Evolutionary conservation across 176 grass and related monocot genomes (phyloP), one percentile per base, ranked within the genome.

Genomic region (Oryza brachyantha): DNA sequence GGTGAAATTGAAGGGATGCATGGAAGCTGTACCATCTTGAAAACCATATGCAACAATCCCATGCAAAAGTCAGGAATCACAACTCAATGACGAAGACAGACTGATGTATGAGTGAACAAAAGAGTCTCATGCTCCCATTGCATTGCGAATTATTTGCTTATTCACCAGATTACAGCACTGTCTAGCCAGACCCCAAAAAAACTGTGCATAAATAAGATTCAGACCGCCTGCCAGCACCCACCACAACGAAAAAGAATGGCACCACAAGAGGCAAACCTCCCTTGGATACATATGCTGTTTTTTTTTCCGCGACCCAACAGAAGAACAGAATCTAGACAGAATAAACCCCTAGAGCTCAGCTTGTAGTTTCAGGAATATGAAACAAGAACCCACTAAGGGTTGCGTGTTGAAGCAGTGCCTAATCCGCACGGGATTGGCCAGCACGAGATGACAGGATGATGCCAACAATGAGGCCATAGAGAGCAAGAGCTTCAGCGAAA

Each of bases 381-480:
- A 67, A 80, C 41, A 36, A 61, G 35, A 13, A 11, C 37, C 66
- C 66, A 77, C 57, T 16, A 34, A 21, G 42, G n/a, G 70, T 17
- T 29, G 76, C n/a, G 43, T 63, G 55, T 35, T 41, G 35, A 1
- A 76, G 11, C n/a, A n/a, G 21, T 13, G 38, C 60, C 55, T 91
- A 93, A 43, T 93, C 91, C 2, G 91, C 91, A 5, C 88, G 88
- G 55, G 91, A 93, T 77, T 93, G 91, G 19, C 91, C 91, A 0
- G 91, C 91, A 13, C 91, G 91, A 74, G 91, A 93, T 1, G 91
- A 93, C 4, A 93, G 88, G 66, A 93, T 93, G 80, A 93, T 93
- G 61, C 91, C 91, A 8, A 93, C 91, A 0, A 93, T 93, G 60
- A 93, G 88, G 17, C 91, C 91, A 4, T 93, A 93, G 4, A 93